Evolutionary conservation across 139 green algal species (phyloP).

Genomic region (Closterium sp.): DNA sequence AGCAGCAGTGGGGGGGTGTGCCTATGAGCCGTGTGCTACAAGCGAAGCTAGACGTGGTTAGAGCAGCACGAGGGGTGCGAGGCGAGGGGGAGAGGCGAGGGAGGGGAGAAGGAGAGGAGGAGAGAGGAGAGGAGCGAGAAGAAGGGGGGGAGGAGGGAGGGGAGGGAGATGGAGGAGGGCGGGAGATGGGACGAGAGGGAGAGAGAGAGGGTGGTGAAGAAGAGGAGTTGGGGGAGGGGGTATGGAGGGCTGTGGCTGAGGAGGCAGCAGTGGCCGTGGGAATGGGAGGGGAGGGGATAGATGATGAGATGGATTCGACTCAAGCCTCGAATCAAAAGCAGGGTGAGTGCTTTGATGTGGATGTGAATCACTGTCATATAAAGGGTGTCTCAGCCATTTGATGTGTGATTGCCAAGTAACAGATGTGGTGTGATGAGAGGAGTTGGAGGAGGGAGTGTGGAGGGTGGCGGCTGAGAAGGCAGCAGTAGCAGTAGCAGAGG

Average conservation of each 20-base stretch:
- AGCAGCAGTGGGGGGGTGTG: not conserved
- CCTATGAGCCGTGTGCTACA: slow-evolving; percentile 21
- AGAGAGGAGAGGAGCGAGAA: not conserved
- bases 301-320: not conserved
- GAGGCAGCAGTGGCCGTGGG: slow-evolving; percentile 18
- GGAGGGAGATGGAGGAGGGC: not conserved
- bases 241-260: slow-evolving; percentile 7
- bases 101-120: not conserved
- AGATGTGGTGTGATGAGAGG: too few relatives aligned
- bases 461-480: too few relatives aligned
- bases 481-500: too few relatives aligned
- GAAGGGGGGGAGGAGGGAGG: not conserved
- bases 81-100: not conserved
- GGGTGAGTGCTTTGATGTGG: too few relatives aligned
- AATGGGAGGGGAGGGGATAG: not conserved
- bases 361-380: too few relatives aligned
- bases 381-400: too few relatives aligned
- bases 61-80: not conserved
- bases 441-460: too few relatives aligned
- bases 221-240: slow-evolving; percentile 14
- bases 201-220: not conserved
- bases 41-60: slow-evolving; percentile 7
- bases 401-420: too few relatives aligned
- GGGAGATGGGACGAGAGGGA: not conserved
- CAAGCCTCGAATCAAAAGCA: too few relatives aligned